These are phyloP conservation scores for Kazachstania sp. DNA, from an alignment of 1,139 yeast species.

Conservation along the genomic window DNA sequence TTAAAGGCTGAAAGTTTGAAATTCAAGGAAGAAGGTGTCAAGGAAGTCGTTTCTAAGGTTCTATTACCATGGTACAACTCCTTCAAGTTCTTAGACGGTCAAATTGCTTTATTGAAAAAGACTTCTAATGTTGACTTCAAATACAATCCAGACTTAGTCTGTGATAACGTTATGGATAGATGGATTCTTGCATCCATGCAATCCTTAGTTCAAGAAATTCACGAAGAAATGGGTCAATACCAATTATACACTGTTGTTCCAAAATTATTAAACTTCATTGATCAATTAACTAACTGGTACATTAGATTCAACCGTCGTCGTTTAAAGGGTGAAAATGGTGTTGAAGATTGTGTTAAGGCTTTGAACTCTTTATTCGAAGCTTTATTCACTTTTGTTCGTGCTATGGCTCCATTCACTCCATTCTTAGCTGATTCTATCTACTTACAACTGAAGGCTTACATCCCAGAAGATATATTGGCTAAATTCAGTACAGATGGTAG, in stretches of 20 bases:
- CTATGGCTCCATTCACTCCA: slow-evolving; percentile 99
- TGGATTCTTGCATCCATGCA: slow-evolving; percentile 95
- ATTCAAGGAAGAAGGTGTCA: slow-evolving; percentile 97
- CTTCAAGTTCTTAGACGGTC: slow-evolving; percentile 91
- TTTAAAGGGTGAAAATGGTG: slow-evolving; percentile 87
- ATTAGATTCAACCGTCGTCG: slow-evolving; percentile 97
- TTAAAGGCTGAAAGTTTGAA: slow-evolving; percentile 93
- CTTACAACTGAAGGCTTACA: slow-evolving; percentile 58
- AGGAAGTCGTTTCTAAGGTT: slow-evolving; percentile 93
- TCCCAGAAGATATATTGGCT: slow-evolving; percentile 43
- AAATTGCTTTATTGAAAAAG: slow-evolving; percentile 76
- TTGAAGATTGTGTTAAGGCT: slow-evolving; percentile 75
- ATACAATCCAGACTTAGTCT: slow-evolving; percentile 53
- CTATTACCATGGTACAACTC: slow-evolving; percentile 98
- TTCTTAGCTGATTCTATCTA: slow-evolving; percentile 87
- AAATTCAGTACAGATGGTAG: slow-evolving; percentile 48
- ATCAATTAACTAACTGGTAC: slow-evolving; percentile 97
- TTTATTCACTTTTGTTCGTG: slow-evolving; percentile 76
- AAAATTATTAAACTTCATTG: slow-evolving; percentile 76
- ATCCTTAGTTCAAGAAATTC: slow-evolving; percentile 77
- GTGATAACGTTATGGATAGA: slow-evolving; percentile 90
- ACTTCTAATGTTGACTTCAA: slow-evolving; percentile 61
- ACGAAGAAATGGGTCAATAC: slow-evolving; percentile 81
- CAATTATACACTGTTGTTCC: slow-evolving; percentile 95
- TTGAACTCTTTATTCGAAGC: slow-evolving; percentile 89